Conservation (phyloP, 768 basidiomycete genomes). For the Tricholoma matsutake region DNA sequence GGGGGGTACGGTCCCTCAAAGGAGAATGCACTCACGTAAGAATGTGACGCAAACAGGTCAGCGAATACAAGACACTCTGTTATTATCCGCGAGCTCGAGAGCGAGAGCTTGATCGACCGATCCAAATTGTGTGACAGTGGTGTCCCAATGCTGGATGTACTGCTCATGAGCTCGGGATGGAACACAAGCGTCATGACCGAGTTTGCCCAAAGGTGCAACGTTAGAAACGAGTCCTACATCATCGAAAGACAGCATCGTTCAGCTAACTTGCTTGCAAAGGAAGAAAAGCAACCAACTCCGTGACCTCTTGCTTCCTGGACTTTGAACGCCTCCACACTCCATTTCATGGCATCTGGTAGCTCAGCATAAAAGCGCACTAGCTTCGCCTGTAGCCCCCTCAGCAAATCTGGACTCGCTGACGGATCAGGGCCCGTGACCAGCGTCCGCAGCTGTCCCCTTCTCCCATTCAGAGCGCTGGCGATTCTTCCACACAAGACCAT, state of each 20-base stretch:
- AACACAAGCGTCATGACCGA: conserved; percentile 11
- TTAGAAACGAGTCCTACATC: conserved; percentile 13
- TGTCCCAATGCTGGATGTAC: conserved; percentile 2
- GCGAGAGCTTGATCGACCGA: conserved; percentile 12
- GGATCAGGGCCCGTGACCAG: conserved; percentile 4
- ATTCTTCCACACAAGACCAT: conserved; percentile 14
- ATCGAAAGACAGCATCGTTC: not conserved
- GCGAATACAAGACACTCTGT: conserved; percentile 15
- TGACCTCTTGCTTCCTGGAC: conserved; percentile 13
- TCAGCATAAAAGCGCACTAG: conserved; percentile 13
- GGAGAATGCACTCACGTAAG: conserved; percentile 7
- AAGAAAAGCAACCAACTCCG: conserved; percentile 5
- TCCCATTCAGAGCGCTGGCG: conserved; percentile 10
- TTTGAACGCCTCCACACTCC: conserved; percentile 16
- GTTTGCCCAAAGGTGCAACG: conserved; percentile 13
- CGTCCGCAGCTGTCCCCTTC: conserved; percentile 11
- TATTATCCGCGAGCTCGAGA: conserved; percentile 11
- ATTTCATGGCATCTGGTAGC: conserved; percentile 11
- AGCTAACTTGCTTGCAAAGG: not conserved
- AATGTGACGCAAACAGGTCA: conserved; percentile 14
- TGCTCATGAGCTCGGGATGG: conserved; percentile 12
- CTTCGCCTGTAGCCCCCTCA: conserved; percentile 9
- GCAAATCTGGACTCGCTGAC: not conserved
- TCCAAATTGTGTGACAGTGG: conserved; percentile 9
- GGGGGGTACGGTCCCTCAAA: not conserved